phyloP scores from a whole-genome alignment of 2,329 filamentous ascomycete genomes.

The Bertia moriformis region DNA sequence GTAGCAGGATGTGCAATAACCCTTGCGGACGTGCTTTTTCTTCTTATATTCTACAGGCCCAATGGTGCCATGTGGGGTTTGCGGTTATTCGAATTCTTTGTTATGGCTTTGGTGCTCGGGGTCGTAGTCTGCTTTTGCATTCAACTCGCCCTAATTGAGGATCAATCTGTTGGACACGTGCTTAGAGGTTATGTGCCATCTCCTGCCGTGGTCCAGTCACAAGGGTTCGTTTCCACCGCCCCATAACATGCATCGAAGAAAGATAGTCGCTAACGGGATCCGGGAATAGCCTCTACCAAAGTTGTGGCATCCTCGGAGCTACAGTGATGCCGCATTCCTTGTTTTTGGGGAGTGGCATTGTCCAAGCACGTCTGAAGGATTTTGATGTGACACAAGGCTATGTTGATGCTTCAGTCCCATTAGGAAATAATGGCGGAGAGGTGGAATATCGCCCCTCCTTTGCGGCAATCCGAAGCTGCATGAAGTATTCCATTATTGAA shows the following conservation, averaged over 20 bases:
- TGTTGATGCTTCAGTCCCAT: conserved; percentile 4
- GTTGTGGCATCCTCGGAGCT: conserved; percentile 64
- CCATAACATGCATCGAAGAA: conserved; percentile 1
- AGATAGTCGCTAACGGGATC: not conserved
- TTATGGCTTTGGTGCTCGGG: conserved; percentile 47
- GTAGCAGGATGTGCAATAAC: conserved; percentile 39
- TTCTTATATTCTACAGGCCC: conserved; percentile 51
- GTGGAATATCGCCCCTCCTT: conserved; percentile 57
- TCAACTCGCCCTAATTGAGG: conserved; percentile 46
- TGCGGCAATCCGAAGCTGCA: conserved; percentile 56
- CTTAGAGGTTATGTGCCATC: conserved; percentile 54
- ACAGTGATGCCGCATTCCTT: conserved; percentile 62
- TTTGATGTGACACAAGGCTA: conserved; percentile 29
- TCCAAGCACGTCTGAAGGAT: conserved; percentile 49
- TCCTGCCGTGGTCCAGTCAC: conserved; percentile 35
- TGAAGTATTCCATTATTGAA: conserved; percentile 61
- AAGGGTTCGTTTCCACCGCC: conserved; percentile 32
- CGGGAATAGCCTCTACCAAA: conserved; percentile 38
- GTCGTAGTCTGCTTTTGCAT: conserved; percentile 60
- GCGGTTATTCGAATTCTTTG: conserved; percentile 49
- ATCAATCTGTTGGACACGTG: conserved; percentile 39
- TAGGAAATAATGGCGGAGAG: conserved; percentile 22
- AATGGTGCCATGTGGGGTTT: conserved; percentile 41
- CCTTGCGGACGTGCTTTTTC: conserved; percentile 53
- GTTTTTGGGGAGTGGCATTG: conserved; percentile 55